Base-by-base conservation (phyloP, 805 yeast species). In the Candida gorgasii region DNA sequence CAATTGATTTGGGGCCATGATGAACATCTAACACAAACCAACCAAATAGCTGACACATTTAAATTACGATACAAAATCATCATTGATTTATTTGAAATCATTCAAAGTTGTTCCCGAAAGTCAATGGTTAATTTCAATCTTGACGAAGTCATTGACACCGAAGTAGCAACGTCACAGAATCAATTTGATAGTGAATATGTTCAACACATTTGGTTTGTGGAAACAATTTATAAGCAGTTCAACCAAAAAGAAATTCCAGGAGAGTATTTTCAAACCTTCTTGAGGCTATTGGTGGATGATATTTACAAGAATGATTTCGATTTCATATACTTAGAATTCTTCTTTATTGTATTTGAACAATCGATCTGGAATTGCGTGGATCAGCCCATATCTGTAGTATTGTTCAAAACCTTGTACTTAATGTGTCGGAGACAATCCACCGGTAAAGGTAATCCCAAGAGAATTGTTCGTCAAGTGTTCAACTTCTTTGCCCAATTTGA, bases 1-100 rank as follows among this genome's bases (percentile, higher is more conserved):
- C 16, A 42, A 2, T 42, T 64, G n/a, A 36, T 63, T 5, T 18
- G 18, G 26, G 36, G 31, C 15, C 9, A 29, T 14, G 26, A 26
- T 8, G 14, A 22, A n/a, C n/a, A 28, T 37, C 14, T 13, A 18
- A 20, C 7, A 18, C 33, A 12, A 30, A 29, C 15, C 17, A 14
- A 13, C 23, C 34, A 32, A 14, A 7, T 31, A 13, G 2, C 8
- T 11, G 39, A 40, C 27, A 31, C 39, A n/a, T 33, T 32, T 16
- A n/a, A 22, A 3, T 15, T 40, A 13, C n/a, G 43, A 8, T 40
- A 40, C 13, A 9, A 30, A 31, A 39, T 39, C 8, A 4, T 13
- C 3, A n/a, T 39, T 3, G 9, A 12, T 3, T 8, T 38, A 22
- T 39, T 23, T 12, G 34, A 39, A 12, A 17, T 26, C 3, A 18